phyloP scores from a whole-genome alignment of 225 moss, liverwort and hornwort species.

The Climacium dendroides region DNA sequence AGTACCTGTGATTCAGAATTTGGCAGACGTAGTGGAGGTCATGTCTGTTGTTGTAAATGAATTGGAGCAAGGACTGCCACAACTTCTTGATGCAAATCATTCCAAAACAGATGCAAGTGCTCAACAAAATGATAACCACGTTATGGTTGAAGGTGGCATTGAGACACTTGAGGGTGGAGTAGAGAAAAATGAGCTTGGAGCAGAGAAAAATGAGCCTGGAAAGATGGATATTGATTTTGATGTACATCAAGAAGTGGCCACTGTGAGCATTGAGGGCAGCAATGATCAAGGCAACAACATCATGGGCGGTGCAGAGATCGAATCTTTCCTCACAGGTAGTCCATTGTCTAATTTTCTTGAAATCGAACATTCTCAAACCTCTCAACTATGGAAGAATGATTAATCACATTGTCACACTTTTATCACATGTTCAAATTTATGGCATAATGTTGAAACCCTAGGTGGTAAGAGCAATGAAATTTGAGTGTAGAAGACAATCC shows the following conservation, averaged over 20 bases:
- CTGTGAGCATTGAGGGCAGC: background rate
- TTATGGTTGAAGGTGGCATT: background rate
- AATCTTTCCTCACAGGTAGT: conserved; percentile 2
- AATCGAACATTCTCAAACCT: background rate
- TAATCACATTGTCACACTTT: background rate
- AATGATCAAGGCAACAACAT: background rate
- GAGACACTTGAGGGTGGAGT: background rate
- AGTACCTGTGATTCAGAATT: background rate
- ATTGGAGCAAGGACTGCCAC: background rate
- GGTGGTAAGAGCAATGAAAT: background rate
- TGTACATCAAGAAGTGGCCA: background rate
- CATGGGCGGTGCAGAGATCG: background rate
- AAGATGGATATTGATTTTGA: background rate
- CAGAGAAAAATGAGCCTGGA: background rate
- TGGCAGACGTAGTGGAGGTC: background rate
- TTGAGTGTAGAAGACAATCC: background rate
- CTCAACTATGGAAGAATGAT: no score
- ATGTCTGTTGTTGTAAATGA: background rate
- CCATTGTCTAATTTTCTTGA: background rate
- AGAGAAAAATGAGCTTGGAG: background rate
- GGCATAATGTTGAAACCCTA: background rate
- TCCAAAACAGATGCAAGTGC: background rate
- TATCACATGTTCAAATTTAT: background rate
- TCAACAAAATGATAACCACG: background rate
- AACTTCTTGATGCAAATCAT: background rate